Evolutionary conservation across 371 early-diverging fungal species (phyloP).

Genomic region (Mucor sp.): DNA sequence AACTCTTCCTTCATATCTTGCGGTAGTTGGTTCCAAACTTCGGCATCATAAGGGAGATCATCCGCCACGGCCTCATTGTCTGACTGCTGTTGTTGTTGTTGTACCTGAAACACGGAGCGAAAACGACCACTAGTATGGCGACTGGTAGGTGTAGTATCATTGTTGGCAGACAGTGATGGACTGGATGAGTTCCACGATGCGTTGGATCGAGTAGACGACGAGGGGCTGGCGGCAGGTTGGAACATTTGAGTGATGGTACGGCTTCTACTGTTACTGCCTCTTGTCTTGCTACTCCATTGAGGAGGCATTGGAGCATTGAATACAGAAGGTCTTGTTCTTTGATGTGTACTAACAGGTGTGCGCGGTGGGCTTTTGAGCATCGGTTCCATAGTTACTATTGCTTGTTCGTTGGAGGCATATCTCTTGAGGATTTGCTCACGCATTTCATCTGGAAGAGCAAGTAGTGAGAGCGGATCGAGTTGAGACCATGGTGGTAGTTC

Average conservation of each 20-base stretch:
- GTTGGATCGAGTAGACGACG: not conserved
- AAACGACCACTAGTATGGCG: not conserved
- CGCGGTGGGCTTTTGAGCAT: not conserved
- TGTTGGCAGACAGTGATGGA: not conserved
- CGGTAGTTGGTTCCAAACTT: constrained; percentile 36
- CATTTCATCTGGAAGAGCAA: constrained; percentile 44
- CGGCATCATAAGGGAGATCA: constrained; percentile 13
- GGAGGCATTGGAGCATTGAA: not conserved
- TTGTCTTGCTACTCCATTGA: not conserved
- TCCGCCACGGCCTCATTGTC: not conserved
- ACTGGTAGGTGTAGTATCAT: not conserved
- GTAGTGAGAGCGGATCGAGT: constrained; percentile 43
- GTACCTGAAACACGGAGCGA: not conserved
- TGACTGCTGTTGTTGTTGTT: not conserved
- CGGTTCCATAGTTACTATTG: not conserved
- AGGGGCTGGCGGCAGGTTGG: not conserved
- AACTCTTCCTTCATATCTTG: not conserved
- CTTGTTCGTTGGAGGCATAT: not conserved
- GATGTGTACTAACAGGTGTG: not conserved
- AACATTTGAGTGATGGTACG: constrained; percentile 6
- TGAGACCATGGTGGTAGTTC: constrained; percentile 60
- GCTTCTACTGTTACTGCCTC: not conserved
- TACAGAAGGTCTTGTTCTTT: not conserved
- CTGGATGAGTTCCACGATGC: not conserved
- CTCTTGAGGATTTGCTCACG: constrained; percentile 40